These are phyloP conservation scores for Amaranthus hypochondriacus DNA, from an alignment of 148 eudicot species.

Conservation along the genomic window DNA sequence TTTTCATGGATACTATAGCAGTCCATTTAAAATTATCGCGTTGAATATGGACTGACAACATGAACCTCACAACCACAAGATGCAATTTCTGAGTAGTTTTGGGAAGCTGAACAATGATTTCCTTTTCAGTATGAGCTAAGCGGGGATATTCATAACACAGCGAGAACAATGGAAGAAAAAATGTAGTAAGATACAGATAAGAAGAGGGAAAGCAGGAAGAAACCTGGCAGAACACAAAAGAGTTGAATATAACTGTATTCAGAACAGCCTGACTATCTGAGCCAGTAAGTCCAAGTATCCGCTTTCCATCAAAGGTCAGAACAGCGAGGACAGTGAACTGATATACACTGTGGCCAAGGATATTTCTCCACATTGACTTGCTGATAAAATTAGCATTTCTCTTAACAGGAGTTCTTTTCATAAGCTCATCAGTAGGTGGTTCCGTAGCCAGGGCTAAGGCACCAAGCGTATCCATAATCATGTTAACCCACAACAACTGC, in stretches of 20 bases:
- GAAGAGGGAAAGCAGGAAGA: constrained; percentile 7
- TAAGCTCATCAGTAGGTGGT: constrained; percentile 75
- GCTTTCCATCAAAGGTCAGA: constrained; percentile 67
- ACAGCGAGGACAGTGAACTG: constrained; percentile 62
- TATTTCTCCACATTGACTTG: constrained; percentile 86
- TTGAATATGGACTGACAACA: neutral
- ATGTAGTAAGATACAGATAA: neutral
- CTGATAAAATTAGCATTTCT: constrained; percentile 61
- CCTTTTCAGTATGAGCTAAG: neutral
- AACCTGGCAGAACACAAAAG: constrained; percentile 97
- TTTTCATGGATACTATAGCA: neutral
- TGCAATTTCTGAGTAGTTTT: neutral
- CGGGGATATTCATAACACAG: neutral
- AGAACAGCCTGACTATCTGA: constrained; percentile 50
- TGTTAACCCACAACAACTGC: constrained; percentile 91
- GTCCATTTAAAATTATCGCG: neutral
- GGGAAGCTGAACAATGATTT: neutral
- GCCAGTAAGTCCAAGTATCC: constrained; percentile 49
- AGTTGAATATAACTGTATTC: constrained; percentile 83
- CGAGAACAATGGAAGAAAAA: neutral
- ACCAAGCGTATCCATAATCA: constrained; percentile 95
- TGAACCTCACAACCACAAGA: neutral
- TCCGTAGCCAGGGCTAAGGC: constrained; percentile 92
- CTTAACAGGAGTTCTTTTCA: constrained; percentile 71
- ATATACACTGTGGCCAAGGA: constrained; percentile 78